Base-by-base conservation (phyloP, 371 early-diverging fungal species). In the Batkoa obscura region DNA sequence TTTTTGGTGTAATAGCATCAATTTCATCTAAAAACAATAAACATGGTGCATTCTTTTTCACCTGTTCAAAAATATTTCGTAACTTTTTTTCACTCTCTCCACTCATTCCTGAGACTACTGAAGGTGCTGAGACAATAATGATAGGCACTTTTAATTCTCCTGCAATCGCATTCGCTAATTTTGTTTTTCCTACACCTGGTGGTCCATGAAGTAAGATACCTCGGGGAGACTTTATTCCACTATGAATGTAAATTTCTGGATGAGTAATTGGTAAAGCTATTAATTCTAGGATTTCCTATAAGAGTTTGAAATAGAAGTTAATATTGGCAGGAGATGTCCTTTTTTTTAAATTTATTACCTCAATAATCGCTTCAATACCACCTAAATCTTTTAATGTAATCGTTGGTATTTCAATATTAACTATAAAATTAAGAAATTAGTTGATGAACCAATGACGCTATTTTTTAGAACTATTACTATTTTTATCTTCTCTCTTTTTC, bases 1-100 rank as follows among this genome's bases (percentile, higher is more conserved):
- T 81, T 68, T 99, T 39, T 3, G 55, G 55, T n/a, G 99, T 96
- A 53, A 99, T 95, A 2, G 98, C 94, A 66, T 99, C 99, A 52
- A 99, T 97, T 68, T 99, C 99, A 67, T 99, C 99, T 58, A 99
- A 97, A 64, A 99, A 99, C 51, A 99, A 70, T 32, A 99, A 68
- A 66, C 97, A 90, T 0, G 99, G 99, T 9, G 97, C 89, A 55
- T 79, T 67, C 2, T 73, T 80, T 64, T 71, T 86, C 10, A 98
- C 99, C 61, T 94, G 91, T 37, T 94, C 89, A 74, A 99, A 99
- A 0, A 97, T 83, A 59, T 97, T 97, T 53, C 99, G 79, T 23
- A 99, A 81, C 74, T 98, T 98, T 64, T 90, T 92, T 67, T 99
- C 99, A 5, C 94, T 94, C 70, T 99, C 99, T 53, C 99, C 99